phyloP scores from a whole-genome alignment of 257 asterid species.

The Primulina tabacum region DNA sequence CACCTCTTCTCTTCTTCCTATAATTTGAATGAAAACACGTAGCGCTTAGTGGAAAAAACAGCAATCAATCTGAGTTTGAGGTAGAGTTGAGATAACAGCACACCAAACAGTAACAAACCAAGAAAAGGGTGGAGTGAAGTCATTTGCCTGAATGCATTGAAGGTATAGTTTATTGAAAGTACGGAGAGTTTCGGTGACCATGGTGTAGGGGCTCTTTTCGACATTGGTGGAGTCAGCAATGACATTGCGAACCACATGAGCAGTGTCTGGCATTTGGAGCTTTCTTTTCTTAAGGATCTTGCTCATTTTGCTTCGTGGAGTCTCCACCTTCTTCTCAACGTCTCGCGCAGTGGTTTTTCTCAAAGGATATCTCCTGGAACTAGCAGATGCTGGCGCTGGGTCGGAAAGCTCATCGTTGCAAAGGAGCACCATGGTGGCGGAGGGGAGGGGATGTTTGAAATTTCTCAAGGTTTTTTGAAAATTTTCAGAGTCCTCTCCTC shows the following conservation, averaged over 20 bases:
- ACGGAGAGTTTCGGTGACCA: constrained; percentile 59
- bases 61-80: no score
- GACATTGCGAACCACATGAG: neutral
- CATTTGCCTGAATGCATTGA: constrained; percentile 60
- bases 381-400: neutral
- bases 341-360: neutral
- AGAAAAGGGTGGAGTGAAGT: no score
- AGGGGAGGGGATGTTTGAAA: neutral
- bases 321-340: neutral
- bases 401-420: neutral
- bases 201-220: constrained; percentile 31
- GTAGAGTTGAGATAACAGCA: no score
- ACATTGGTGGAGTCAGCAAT: neutral
- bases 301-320: neutral
- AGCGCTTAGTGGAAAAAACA: no score
- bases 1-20: constrained; percentile 65
- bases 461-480: no score
- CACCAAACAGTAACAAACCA: no score
- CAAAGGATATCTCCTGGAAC: neutral
- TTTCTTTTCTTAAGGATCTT: neutral
- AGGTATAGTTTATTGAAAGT: constrained; percentile 58
- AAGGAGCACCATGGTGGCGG: neutral
- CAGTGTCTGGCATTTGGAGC: neutral
- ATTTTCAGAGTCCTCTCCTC: no score
- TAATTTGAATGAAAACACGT: neutral